Evolutionary conservation across 2,329 filamentous ascomycete genomes (phyloP).

Genomic region (Meredithiella fracta): DNA sequence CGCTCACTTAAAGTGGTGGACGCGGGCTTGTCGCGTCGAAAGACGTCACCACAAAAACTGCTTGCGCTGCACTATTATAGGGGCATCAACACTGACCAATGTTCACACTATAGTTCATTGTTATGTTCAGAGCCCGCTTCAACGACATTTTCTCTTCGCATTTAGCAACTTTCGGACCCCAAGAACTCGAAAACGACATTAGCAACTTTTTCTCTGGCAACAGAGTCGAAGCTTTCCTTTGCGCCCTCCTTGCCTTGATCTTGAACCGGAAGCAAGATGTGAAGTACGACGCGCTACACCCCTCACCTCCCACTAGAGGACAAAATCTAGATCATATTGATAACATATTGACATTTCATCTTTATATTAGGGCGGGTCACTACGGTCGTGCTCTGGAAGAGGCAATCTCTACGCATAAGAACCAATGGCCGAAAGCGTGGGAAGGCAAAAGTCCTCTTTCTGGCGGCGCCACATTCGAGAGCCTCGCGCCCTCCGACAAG

Average conservation of each 20-base stretch:
- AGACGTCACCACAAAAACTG: constrained; percentile 18
- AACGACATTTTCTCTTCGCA: constrained; percentile 77
- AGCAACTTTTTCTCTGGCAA: constrained; percentile 63
- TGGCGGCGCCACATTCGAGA: constrained; percentile 63
- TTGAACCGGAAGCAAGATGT: constrained; percentile 97
- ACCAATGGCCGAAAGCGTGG: constrained; percentile 81
- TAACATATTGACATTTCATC: neutral
- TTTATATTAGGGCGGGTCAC: constrained; percentile 57
- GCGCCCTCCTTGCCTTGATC: constrained; percentile 71
- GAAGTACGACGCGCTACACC: constrained; percentile 48
- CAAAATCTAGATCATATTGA: too few relatives aligned
- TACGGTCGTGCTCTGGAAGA: constrained; percentile 90
- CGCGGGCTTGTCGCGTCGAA: constrained; percentile 35
- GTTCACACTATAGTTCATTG: constrained; percentile 55
- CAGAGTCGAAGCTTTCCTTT: constrained; percentile 73
- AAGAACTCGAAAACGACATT: constrained; percentile 83
- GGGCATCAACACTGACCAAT: constrained; percentile 19
- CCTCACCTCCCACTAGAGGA: neutral
- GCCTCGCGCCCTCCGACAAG: constrained; percentile 65
- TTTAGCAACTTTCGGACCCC: constrained; percentile 75
- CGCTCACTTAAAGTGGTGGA: constrained; percentile 24
- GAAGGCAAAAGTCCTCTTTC: constrained; percentile 66
- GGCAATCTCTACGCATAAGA: constrained; percentile 67
- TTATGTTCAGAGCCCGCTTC: constrained; percentile 95
- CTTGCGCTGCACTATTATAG: neutral